Percentiles rank a stretch among this genome's conserved stretches.
Evolutionary conservation across 106 monocot species (phyloP).

Genomic region (Dendrobium nobile): DNA sequence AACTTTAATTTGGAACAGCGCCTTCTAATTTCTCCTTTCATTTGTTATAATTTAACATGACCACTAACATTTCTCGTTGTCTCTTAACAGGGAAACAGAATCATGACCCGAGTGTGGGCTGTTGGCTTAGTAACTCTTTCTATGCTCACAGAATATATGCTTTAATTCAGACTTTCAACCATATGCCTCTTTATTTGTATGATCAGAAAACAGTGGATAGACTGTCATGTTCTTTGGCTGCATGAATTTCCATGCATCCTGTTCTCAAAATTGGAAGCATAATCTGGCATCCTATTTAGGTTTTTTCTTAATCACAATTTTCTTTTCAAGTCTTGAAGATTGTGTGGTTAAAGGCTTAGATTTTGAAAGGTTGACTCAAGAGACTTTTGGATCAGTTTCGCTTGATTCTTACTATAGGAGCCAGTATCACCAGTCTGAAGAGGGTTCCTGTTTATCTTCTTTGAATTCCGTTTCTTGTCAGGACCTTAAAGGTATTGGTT

Average conservation of each 20-base stretch:
- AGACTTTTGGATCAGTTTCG: conserved; percentile 5
- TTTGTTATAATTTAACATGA: background rate
- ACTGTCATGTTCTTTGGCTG: conserved; percentile 9
- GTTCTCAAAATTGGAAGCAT: conserved; percentile 13
- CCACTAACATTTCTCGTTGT: background rate
- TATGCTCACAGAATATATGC: background rate
- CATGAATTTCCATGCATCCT: conserved; percentile 46
- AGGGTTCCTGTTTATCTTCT: conserved; percentile 23
- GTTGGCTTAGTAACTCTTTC: background rate
- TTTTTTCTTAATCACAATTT: conserved; percentile 20
- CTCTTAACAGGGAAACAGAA: conserved; percentile 3
- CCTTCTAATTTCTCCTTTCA: background rate
- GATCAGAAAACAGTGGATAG: conserved; percentile 4
- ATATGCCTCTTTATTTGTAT: background rate
- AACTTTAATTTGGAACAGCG: background rate
- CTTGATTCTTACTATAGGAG: conserved; percentile 5
- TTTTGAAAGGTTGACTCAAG: background rate
- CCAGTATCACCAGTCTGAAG: conserved; percentile 4
- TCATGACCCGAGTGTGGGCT: background rate
- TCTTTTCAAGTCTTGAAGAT: conserved; percentile 15
- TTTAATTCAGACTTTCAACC: background rate
- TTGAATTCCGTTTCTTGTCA: conserved; percentile 49
- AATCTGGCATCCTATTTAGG: conserved; percentile 10
- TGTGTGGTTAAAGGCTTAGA: conserved; percentile 4
- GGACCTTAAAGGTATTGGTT: conserved; percentile 78